These are phyloP conservation scores for Boletales sp. DNA, from an alignment of 768 basidiomycete genomes.

Conservation along the genomic window DNA sequence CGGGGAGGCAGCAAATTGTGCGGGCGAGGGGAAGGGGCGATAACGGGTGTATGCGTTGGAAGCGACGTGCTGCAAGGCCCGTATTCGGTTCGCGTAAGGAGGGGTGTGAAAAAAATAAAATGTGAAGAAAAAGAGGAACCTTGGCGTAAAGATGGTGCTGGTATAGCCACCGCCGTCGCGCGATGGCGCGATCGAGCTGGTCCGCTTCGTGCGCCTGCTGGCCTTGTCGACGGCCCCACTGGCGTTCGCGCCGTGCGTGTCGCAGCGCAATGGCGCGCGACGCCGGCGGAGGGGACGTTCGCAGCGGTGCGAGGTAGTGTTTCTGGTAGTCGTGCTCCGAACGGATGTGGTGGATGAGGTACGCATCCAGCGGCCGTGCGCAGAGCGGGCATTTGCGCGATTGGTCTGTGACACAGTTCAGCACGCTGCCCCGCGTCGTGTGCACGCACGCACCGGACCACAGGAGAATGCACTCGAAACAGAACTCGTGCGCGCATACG, in stretches of 20 bases:
- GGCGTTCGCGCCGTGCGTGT: constrained; percentile 38
- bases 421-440: background rate
- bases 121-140: constrained; percentile 45
- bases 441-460: constrained; percentile 69
- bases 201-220: constrained; percentile 57
- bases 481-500: constrained; percentile 88
- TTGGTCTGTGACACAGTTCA: constrained; percentile 45
- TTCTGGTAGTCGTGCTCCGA: constrained; percentile 81
- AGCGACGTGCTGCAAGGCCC: constrained; percentile 72
- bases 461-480: constrained; percentile 83
- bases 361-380: constrained; percentile 56
- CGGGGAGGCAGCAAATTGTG: constrained; percentile 75
- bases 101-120: background rate
- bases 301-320: constrained; percentile 67
- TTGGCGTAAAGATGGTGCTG: constrained; percentile 79
- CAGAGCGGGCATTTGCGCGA: constrained; percentile 79
- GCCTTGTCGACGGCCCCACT: constrained; percentile 54
- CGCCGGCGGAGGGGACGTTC: constrained; percentile 41
- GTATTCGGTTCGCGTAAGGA: background rate
- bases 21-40: constrained; percentile 84
- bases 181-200: constrained; percentile 71
- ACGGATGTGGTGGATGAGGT: constrained; percentile 77
- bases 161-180: constrained; percentile 77
- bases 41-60: constrained; percentile 84
- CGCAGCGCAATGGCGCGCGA: constrained; percentile 28